These are phyloP conservation scores for Penicillium bovifimosum DNA, from an alignment of 495 filamentous ascomycete genomes.

Conservation along the genomic window DNA sequence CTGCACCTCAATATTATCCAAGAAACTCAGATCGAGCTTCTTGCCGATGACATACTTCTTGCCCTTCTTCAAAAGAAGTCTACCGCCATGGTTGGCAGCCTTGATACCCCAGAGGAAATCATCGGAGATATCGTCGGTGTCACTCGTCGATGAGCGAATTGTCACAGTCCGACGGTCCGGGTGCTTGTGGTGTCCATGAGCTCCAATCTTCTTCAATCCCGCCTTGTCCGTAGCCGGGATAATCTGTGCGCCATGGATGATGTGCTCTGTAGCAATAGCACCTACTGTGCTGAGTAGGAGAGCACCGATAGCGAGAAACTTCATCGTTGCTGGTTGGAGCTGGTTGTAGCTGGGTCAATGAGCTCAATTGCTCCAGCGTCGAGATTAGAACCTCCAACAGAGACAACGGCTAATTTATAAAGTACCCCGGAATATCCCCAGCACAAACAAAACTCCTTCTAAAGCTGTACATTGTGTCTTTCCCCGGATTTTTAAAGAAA, in stretches of 20 bases:
- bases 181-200: conserved; percentile 23
- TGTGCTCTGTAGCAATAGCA: conserved; percentile 9
- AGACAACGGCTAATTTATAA: background rate
- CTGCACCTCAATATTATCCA: conserved; percentile 51
- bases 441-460: background rate
- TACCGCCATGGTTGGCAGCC: conserved; percentile 50
- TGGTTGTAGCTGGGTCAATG: background rate
- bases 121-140: conserved; percentile 48
- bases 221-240: conserved; percentile 23
- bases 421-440: background rate
- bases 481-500: background rate
- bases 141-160: conserved; percentile 46
- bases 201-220: conserved; percentile 23
- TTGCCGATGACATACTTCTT: conserved; percentile 51
- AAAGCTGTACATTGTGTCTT: background rate
- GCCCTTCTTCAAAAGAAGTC: conserved; percentile 44
- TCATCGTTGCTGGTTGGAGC: conserved; percentile 21
- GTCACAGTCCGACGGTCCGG: conserved; percentile 40
- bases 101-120: conserved; percentile 49
- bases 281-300: conserved; percentile 22
- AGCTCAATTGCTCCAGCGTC: background rate
- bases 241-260: conserved; percentile 25
- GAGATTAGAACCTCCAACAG: background rate
- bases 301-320: conserved; percentile 20
- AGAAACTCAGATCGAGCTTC: conserved; percentile 51